Evolutionary conservation across 2,329 filamentous ascomycete species (phyloP), one percentile per base, ranked within the genome.

Genomic region (Sclerotinia trifoliorum): DNA sequence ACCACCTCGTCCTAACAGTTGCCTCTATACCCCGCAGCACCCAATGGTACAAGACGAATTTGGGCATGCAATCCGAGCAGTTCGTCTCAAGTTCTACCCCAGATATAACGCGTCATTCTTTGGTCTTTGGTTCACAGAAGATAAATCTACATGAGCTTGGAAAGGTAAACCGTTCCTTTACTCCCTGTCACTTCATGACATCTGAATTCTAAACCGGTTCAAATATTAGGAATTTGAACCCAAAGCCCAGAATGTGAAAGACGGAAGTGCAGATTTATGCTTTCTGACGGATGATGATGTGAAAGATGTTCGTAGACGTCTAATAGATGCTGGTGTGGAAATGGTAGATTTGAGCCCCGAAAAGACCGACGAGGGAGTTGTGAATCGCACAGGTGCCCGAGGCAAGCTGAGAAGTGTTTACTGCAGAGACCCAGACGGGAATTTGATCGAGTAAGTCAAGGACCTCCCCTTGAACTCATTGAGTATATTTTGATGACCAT

Each of bases 1-100:
- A 89, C 75, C 86, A 89, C 72, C 77, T 89, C 11, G 86, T 89
- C 69, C 80, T 89, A 24, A 89, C 86, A 1, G 85, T 85, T 70
- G 78, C 79, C 51, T 81, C 81, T 68, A 80, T 88, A 5, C 75
- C 80, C 6, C 78, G 78, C 13, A 86, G 84, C 0, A 79, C 83
- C 42, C 73, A 79, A 48, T 89, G 86, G 80, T 89, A 88, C 78
- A 81, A 80, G 1, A 79, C 79, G 3, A 78, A 83, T 68, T 81
- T 88, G 1, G 86, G 86, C 66, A 89, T 89, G 86, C 80, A 79
- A 62, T 79, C 83, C 42, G 82, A 84, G 70, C 79, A 79, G 0
- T 88, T 88, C 73, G 74, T 78, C 0, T 81, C 83, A 0, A 73
- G 79, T 15, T 70, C 77, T 7, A 79, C 79, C 19, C 75, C 80